Percentiles rank a stretch among this genome's conserved stretches.
Conservation (phyloP, 176 grass and related monocot species). For the Carex littledalei region DNA sequence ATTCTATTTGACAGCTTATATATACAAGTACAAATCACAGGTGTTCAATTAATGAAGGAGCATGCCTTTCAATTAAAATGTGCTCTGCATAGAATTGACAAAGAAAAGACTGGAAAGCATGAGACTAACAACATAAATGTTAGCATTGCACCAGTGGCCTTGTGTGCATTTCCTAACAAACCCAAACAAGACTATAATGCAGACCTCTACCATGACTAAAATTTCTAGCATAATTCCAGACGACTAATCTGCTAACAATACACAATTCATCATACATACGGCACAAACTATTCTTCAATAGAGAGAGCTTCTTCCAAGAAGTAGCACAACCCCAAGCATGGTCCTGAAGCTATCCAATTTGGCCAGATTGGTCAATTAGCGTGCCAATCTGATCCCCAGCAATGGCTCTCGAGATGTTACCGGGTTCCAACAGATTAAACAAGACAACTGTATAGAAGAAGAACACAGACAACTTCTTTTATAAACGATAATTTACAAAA, state of each 20-base stretch:
- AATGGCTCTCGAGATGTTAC: slow-evolving; percentile 82
- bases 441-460: slow-evolving; percentile 69
- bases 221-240: slow-evolving; percentile 12
- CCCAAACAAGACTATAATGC: neutral
- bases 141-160: neutral
- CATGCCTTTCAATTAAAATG: neutral
- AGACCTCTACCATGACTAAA: neutral
- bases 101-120: neutral
- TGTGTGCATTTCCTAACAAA: slow-evolving; percentile 5
- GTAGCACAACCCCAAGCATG: neutral
- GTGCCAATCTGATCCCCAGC: slow-evolving; percentile 83
- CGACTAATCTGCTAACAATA: neutral
- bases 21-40: neutral
- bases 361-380: slow-evolving; percentile 79
- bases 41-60: neutral
- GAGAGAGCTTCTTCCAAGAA: neutral
- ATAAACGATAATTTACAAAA: neutral
- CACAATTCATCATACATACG: neutral
- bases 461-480: neutral
- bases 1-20: neutral
- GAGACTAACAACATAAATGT: neutral
- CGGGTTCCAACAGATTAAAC: slow-evolving; percentile 78
- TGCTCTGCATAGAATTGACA: neutral
- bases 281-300: neutral
- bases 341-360: slow-evolving; percentile 42